Conservation (phyloP, 129 eudicot genomes). For the Pseudognaphalium luteoalbum region DNA sequence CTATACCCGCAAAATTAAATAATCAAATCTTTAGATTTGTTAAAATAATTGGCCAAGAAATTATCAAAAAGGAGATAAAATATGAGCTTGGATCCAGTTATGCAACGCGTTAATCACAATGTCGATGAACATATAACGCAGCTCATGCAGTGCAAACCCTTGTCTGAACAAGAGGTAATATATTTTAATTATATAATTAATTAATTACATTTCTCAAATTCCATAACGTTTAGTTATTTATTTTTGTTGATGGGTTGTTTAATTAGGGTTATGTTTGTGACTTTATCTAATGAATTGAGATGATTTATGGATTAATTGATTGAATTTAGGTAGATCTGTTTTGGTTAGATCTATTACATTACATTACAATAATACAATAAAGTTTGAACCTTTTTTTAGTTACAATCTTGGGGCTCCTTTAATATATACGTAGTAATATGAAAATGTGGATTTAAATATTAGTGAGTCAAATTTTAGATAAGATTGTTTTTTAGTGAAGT, state of each 20-base stretch:
- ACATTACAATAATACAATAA: background rate
- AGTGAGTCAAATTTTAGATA: background rate
- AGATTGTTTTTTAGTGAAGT: slow-evolving; percentile 1
- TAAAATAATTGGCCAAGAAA: slow-evolving; percentile 7
- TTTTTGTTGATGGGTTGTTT: slow-evolving; percentile 6
- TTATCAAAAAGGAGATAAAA: slow-evolving; percentile 16
- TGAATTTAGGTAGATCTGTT: slow-evolving; percentile 30
- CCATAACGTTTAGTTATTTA: background rate
- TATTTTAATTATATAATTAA: background rate
- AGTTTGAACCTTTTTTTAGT: background rate
- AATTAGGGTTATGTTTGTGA: slow-evolving; percentile 24
- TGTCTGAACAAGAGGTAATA: slow-evolving; percentile 91
- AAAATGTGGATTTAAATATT: background rate
- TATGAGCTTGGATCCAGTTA: slow-evolving; percentile 74
- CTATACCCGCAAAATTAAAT: slow-evolving; percentile 11
- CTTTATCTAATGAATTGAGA: slow-evolving; percentile 14
- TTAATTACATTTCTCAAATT: slow-evolving; percentile 4
- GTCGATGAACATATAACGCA: slow-evolving; percentile 85
- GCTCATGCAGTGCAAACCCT: slow-evolving; percentile 99
- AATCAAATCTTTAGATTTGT: slow-evolving; percentile 2
- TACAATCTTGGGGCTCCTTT: background rate
- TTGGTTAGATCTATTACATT: slow-evolving; percentile 32
- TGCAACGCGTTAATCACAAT: slow-evolving; percentile 58
- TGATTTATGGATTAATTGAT: slow-evolving; percentile 19
- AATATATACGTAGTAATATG: background rate